Evolutionary conservation across 2,329 filamentous ascomycete genomes (phyloP).

Genomic region (Neofusicoccum ribis): DNA sequence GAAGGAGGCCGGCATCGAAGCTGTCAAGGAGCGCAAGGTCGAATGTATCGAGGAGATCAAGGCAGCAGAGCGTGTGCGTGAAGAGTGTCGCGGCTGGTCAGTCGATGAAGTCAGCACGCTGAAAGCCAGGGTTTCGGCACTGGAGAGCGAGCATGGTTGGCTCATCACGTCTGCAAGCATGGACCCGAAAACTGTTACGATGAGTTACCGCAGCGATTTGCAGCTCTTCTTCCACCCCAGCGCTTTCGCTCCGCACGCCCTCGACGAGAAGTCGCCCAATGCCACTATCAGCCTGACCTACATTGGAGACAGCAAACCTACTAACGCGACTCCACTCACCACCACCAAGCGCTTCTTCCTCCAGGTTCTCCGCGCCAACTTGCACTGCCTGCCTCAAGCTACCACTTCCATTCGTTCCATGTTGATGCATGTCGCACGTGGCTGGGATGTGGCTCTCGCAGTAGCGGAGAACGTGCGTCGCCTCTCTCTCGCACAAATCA

Average conservation of each 20-base stretch:
- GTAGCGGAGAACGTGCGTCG: constrained; percentile 62
- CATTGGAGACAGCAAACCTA: constrained; percentile 59
- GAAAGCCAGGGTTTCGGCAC: constrained; percentile 67
- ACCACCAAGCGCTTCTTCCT: constrained; percentile 75
- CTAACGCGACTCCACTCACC: constrained; percentile 57
- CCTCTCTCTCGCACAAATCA: constrained; percentile 65
- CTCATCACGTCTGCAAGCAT: constrained; percentile 64
- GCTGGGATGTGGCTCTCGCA: constrained; percentile 65
- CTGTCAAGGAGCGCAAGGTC: constrained; percentile 65
- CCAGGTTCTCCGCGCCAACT: constrained; percentile 67
- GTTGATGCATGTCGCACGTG: constrained; percentile 58
- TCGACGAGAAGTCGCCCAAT: constrained; percentile 39
- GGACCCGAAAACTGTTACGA: constrained; percentile 61
- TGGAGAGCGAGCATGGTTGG: constrained; percentile 72
- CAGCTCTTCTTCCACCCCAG: constrained; percentile 70
- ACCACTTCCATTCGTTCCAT: constrained; percentile 59
- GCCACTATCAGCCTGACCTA: constrained; percentile 69
- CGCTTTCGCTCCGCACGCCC: constrained; percentile 52
- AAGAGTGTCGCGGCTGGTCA: constrained; percentile 89
- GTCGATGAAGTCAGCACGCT: constrained; percentile 74
- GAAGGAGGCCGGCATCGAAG: constrained; percentile 65
- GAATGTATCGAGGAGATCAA: constrained; percentile 72
- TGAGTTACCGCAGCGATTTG: constrained; percentile 71
- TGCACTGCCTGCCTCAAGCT: constrained; percentile 62
- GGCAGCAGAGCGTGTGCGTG: constrained; percentile 77